Evolutionary conservation across 2,329 filamentous ascomycete genomes (phyloP).

Genomic region (Alternaria postmessia): DNA sequence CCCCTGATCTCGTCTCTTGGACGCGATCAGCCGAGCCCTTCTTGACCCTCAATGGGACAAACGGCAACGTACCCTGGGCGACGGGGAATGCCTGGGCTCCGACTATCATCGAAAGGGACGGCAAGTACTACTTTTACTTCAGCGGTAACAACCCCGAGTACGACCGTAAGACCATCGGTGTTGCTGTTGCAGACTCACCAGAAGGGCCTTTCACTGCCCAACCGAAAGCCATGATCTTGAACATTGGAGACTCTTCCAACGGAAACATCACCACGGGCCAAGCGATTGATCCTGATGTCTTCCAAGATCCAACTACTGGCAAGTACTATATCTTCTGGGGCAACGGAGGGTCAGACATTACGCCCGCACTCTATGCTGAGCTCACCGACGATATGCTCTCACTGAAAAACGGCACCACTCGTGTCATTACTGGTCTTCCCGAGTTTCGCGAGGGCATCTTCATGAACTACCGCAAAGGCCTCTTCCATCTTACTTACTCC

Average conservation of each 20-base stretch:
- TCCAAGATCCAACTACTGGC: constrained; percentile 33
- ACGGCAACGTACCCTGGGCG: constrained; percentile 41
- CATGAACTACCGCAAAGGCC: constrained; percentile 33
- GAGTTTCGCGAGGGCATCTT: constrained; percentile 40
- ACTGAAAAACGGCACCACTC: constrained; percentile 24
- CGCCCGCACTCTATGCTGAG: constrained; percentile 29
- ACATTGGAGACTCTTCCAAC: constrained; percentile 20
- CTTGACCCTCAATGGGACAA: constrained; percentile 39
- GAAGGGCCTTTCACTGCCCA: constrained; percentile 38
- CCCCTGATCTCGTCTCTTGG: constrained; percentile 36
- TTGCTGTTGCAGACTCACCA: constrained; percentile 32
- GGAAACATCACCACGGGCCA: constrained; percentile 32
- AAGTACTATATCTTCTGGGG: constrained; percentile 44
- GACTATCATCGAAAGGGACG: constrained; percentile 32
- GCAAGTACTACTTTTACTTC: constrained; percentile 44
- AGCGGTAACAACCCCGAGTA: constrained; percentile 36
- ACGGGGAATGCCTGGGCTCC: constrained; percentile 40
- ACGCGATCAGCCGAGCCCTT: constrained; percentile 31
- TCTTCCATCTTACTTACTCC: constrained; percentile 40
- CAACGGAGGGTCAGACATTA: constrained; percentile 19
- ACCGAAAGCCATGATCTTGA: constrained; percentile 36
- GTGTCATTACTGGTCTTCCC: constrained; percentile 24
- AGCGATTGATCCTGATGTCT: constrained; percentile 38
- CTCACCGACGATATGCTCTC: constrained; percentile 35
- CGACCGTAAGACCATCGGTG: constrained; percentile 41